A percentile compares a stretch with the other conserved stretches of the same genome.
Conservation (phyloP, 345 rosid species). For the Syzygium oleosum region DNA sequence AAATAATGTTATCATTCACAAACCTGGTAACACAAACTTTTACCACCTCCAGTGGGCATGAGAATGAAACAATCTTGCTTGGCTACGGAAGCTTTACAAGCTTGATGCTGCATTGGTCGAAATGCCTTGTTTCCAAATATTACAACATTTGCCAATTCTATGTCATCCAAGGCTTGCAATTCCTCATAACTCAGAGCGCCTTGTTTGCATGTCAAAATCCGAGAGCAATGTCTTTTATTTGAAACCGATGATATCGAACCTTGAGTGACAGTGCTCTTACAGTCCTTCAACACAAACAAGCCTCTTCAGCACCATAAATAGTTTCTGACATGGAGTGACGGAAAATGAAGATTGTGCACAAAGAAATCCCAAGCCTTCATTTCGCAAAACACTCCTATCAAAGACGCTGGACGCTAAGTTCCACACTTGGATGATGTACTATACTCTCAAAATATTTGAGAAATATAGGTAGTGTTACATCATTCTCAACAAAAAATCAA, state of each 20-base stretch:
- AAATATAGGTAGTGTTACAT: neutral
- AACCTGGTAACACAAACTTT: conserved; percentile 90
- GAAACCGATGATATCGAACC: conserved; percentile 28
- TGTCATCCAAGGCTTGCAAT: conserved; percentile 64
- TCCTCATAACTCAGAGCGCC: conserved; percentile 55
- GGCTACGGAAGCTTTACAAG: conserved; percentile 57
- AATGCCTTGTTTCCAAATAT: conserved; percentile 68
- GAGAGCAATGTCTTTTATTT: conserved; percentile 17
- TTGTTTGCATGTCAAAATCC: conserved; percentile 7
- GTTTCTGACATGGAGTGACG: neutral
- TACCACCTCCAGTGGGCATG: conserved; percentile 94
- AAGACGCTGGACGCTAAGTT: neutral
- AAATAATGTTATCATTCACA: conserved; percentile 5
- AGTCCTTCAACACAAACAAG: conserved; percentile 37
- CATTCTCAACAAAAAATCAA: too few relatives aligned
- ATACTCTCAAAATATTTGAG: neutral
- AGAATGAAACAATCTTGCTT: conserved; percentile 75
- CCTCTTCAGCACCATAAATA: conserved; percentile 2
- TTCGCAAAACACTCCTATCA: too few relatives aligned
- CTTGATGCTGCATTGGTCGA: conserved; percentile 77
- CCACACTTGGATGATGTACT: accelerated
- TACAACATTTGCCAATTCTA: conserved; percentile 75
- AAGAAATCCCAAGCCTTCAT: neutral
- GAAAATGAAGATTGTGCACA: too few relatives aligned
- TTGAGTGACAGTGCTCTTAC: conserved; percentile 20